A percentile compares a stretch with the other conserved stretches of the same genome.
Evolutionary conservation across 2,329 filamentous ascomycete species (phyloP).

Genomic region (Colletotrichum nymphaeae): DNA sequence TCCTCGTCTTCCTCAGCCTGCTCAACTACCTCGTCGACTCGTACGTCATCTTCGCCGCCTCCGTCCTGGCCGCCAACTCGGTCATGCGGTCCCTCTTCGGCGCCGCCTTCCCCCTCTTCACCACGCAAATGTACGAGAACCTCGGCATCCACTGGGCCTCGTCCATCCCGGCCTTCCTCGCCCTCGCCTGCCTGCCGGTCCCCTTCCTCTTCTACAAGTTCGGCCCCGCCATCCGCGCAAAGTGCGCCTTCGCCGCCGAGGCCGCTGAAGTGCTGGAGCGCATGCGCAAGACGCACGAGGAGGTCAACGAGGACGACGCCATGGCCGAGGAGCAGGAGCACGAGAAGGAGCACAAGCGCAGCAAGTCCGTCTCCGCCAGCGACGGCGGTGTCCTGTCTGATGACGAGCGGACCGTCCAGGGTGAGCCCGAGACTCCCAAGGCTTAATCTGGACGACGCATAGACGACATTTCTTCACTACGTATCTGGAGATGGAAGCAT

Average conservation of each 20-base stretch:
- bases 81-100: constrained; percentile 79
- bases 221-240: constrained; percentile 60
- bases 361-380: neutral
- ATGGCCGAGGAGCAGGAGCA: constrained; percentile 32
- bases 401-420: constrained; percentile 32
- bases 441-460: neutral
- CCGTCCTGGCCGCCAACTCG: constrained; percentile 77
- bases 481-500: constrained; percentile 6
- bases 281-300: constrained; percentile 46
- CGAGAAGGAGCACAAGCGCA: constrained; percentile 29
- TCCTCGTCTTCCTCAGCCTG: constrained; percentile 65
- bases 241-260: constrained; percentile 66
- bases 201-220: constrained; percentile 83
- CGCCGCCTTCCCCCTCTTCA: constrained; percentile 80
- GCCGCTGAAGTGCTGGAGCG: constrained; percentile 69
- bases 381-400: constrained; percentile 29
- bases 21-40: constrained; percentile 68
- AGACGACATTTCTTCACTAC: neutral
- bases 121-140: constrained; percentile 65
- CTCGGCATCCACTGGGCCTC: constrained; percentile 82
- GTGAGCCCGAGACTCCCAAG: constrained; percentile 16
- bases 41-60: constrained; percentile 77
- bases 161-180: constrained; percentile 79
- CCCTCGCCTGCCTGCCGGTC: constrained; percentile 77
- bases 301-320: constrained; percentile 31